phyloP scores from a whole-genome alignment of 2,329 filamentous ascomycete genomes.

The Aspergillus sp. region DNA sequence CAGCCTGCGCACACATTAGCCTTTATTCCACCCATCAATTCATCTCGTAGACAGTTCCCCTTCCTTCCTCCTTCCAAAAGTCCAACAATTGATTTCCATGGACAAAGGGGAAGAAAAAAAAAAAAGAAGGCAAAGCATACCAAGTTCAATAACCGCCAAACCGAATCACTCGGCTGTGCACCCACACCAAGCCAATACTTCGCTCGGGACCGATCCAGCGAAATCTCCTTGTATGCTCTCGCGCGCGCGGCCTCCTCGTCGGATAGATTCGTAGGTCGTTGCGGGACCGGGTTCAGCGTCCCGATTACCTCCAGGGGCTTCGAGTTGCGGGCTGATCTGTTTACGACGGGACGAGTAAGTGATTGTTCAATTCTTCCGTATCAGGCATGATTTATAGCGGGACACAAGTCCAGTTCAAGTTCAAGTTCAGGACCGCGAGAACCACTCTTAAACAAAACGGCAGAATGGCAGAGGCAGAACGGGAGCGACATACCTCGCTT shows the following conservation, averaged over 20 bases:
- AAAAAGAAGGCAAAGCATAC: constrained; percentile 50
- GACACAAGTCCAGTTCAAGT: too few species aligned
- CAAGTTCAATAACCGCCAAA: constrained; percentile 83
- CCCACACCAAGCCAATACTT: constrained; percentile 97
- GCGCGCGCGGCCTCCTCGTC: constrained; percentile 52
- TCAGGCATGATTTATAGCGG: too few species aligned
- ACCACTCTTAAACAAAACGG: too few species aligned
- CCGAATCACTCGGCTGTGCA: constrained; percentile 87
- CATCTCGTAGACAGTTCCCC: background rate
- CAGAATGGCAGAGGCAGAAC: too few species aligned
- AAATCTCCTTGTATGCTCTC: constrained; percentile 84
- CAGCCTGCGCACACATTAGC: constrained; percentile 27
- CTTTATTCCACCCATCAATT: background rate
- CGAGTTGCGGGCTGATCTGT: constrained; percentile 79
- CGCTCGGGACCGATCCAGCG: constrained; percentile 75
- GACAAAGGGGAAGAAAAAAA: too few species aligned
- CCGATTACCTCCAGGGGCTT: constrained; percentile 91
- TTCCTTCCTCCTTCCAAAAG: too few species aligned
- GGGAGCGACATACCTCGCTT: constrained; percentile 71
- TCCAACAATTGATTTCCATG: too few species aligned
- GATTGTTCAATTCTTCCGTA: constrained; percentile 9
- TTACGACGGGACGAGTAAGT: background rate
- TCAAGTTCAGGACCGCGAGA: too few species aligned
- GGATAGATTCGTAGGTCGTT: constrained; percentile 50
- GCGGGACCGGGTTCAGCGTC: constrained; percentile 61